These are phyloP conservation scores for Hypoxylon rickii DNA, from an alignment of 495 filamentous ascomycete species.

Conservation along the genomic window DNA sequence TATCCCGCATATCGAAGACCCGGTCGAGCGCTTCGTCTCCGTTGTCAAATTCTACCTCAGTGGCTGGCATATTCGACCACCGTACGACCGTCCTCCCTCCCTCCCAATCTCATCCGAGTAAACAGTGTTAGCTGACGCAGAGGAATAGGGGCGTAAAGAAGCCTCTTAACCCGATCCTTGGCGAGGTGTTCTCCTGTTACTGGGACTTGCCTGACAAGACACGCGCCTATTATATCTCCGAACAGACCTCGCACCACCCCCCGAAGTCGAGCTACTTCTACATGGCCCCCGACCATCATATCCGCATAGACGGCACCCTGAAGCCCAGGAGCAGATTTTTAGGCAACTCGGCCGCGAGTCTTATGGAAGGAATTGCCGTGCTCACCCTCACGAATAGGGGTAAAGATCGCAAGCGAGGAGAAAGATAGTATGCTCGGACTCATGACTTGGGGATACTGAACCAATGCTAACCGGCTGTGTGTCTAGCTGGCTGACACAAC, in stretches of 20 bases:
- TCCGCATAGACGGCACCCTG: constrained; percentile 92
- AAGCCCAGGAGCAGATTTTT: constrained; percentile 97
- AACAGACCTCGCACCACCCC: constrained; percentile 97
- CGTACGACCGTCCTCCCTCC: constrained; percentile 66
- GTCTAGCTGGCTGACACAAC: constrained; percentile 72
- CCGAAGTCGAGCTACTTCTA: constrained; percentile 99
- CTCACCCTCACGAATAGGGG: constrained; percentile 81
- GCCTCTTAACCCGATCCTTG: constrained; percentile 94
- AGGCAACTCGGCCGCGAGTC: constrained; percentile 94
- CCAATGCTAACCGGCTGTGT: constrained; percentile 3
- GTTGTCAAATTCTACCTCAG: constrained; percentile 98
- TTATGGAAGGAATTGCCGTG: constrained; percentile 97
- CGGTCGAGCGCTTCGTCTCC: constrained; percentile 84
- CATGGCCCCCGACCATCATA: constrained; percentile 93
- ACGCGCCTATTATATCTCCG: constrained; percentile 90
- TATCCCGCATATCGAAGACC: constrained; percentile 86
- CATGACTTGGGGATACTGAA: not conserved
- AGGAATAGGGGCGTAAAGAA: constrained; percentile 89
- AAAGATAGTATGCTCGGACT: constrained; percentile 76
- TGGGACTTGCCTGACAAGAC: constrained; percentile 92
- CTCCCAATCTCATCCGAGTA: not conserved
- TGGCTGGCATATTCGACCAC: constrained; percentile 98
- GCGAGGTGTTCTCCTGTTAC: constrained; percentile 92
- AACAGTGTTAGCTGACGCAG: constrained; percentile 25
- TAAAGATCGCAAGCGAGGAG: constrained; percentile 64